Percentiles rank a stretch among this genome's conserved stretches.
Conservation (phyloP, 768 basidiomycete species). For the Collybia sordida region DNA sequence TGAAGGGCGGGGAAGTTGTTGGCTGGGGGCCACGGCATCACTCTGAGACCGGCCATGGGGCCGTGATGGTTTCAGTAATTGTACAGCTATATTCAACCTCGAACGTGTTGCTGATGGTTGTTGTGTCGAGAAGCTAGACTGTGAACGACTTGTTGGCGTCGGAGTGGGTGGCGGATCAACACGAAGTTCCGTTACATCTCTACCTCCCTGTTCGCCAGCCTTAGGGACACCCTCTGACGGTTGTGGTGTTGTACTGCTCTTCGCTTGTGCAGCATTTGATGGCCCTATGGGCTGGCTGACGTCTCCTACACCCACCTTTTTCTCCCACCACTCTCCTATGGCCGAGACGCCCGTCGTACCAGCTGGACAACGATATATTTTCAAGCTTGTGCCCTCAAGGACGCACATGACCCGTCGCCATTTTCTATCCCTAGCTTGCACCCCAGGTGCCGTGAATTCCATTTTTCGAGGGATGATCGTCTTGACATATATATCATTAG, state of each 20-base stretch:
- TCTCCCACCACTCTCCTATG: slow-evolving; percentile 80
- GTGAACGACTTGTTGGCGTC: neutral
- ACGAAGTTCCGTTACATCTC: slow-evolving; percentile 14
- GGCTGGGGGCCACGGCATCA: slow-evolving; percentile 21
- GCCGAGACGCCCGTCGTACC: slow-evolving; percentile 47
- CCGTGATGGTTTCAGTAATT: slow-evolving; percentile 41
- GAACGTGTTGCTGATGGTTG: slow-evolving; percentile 27
- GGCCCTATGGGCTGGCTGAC: slow-evolving; percentile 26
- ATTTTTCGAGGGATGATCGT: slow-evolving; percentile 87
- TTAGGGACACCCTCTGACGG: slow-evolving; percentile 17
- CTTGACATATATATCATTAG: slow-evolving; percentile 77
- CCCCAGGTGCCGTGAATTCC: slow-evolving; percentile 85
- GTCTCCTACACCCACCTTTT: slow-evolving; percentile 72
- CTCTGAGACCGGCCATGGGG: slow-evolving; percentile 41
- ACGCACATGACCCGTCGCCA: slow-evolving; percentile 90
- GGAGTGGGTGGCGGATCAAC: slow-evolving; percentile 4
- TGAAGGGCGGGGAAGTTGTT: slow-evolving; percentile 7
- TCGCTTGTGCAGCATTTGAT: slow-evolving; percentile 20
- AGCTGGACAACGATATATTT: slow-evolving; percentile 59
- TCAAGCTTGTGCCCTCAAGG: slow-evolving; percentile 88
- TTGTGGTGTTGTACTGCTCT: slow-evolving; percentile 13
- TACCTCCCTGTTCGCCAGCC: slow-evolving; percentile 21
- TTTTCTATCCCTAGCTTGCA: slow-evolving; percentile 87
- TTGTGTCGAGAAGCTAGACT: neutral
- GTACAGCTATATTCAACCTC: slow-evolving; percentile 39